These are phyloP conservation scores for Pseudohalonectria lignicola DNA, from an alignment of 2,329 filamentous ascomycete species.

Conservation along the genomic window DNA sequence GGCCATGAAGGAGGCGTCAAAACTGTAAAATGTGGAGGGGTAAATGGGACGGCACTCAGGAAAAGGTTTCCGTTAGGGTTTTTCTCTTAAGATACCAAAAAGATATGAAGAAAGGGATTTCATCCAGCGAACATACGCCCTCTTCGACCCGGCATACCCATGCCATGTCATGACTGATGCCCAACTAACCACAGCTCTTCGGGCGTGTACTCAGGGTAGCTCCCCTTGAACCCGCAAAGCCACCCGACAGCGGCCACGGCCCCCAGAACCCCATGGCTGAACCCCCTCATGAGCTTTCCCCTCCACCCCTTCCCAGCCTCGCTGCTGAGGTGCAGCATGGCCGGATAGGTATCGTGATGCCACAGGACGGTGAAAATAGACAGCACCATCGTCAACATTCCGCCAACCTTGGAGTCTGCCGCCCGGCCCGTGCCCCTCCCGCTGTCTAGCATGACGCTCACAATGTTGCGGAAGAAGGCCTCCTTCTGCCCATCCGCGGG, in stretches of 20 bases:
- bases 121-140: no score
- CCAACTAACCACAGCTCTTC: no score
- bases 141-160: no score
- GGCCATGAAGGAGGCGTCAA: slow-evolving; percentile 27
- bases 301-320: neutral
- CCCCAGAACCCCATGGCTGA: neutral
- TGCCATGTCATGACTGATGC: no score
- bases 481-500: slow-evolving; percentile 3
- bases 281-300: neutral
- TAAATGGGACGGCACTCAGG: no score
- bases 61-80: no score
- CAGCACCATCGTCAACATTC: neutral
- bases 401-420: no score
- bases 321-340: neutral
- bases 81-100: no score
- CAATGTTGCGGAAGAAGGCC: slow-evolving; percentile 1
- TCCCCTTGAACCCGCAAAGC: neutral
- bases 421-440: no score
- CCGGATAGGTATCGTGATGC: slow-evolving; percentile 1
- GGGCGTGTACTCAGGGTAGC: neutral
- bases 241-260: neutral
- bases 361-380: neutral
- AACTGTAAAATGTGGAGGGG: slow-evolving; percentile 6
- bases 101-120: no score
- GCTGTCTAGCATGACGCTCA: slow-evolving; percentile 1